Conservation (phyloP, 2,329 filamentous ascomycete species). For the Scolecobasidium constrictum region DNA sequence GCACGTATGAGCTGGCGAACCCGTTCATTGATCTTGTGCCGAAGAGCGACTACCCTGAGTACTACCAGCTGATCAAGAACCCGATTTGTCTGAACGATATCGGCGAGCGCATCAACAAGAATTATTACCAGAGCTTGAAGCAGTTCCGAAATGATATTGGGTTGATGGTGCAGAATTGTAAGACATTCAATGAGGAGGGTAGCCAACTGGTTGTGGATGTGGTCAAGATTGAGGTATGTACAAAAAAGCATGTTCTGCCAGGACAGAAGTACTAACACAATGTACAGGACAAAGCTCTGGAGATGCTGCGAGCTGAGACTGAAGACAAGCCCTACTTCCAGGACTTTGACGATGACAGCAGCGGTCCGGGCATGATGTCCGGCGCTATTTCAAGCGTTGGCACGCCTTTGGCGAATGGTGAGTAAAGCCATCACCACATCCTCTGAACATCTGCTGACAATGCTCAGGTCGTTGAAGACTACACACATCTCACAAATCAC, state of each 20-base stretch:
- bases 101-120: slow-evolving; percentile 87
- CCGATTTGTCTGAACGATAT: slow-evolving; percentile 97
- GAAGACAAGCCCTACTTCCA: slow-evolving; percentile 45
- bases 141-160: slow-evolving; percentile 76
- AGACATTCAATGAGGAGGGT: slow-evolving; percentile 93
- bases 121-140: slow-evolving; percentile 74
- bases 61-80: slow-evolving; percentile 84
- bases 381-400: slow-evolving; percentile 43
- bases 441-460: too few species aligned
- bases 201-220: slow-evolving; percentile 89
- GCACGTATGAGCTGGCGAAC: slow-evolving; percentile 40
- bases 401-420: slow-evolving; percentile 48
- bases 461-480: too few species aligned
- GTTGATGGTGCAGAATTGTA: slow-evolving; percentile 79
- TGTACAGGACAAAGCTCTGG: slow-evolving; percentile 37
- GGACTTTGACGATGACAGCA: slow-evolving; percentile 42
- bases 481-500: too few species aligned
- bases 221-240: slow-evolving; percentile 80
- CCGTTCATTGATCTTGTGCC: slow-evolving; percentile 85
- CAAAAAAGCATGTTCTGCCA: too few species aligned
- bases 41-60: slow-evolving; percentile 84
- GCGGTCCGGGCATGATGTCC: slow-evolving; percentile 37
- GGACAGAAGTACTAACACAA: too few species aligned
- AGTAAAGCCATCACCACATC: too few species aligned
- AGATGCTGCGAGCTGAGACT: slow-evolving; percentile 43